A percentile compares a stretch with the other conserved stretches of the same genome.
Evolutionary conservation across 2,329 filamentous ascomycete species (phyloP).

Genomic region (Bimuria novae-zelandiae): DNA sequence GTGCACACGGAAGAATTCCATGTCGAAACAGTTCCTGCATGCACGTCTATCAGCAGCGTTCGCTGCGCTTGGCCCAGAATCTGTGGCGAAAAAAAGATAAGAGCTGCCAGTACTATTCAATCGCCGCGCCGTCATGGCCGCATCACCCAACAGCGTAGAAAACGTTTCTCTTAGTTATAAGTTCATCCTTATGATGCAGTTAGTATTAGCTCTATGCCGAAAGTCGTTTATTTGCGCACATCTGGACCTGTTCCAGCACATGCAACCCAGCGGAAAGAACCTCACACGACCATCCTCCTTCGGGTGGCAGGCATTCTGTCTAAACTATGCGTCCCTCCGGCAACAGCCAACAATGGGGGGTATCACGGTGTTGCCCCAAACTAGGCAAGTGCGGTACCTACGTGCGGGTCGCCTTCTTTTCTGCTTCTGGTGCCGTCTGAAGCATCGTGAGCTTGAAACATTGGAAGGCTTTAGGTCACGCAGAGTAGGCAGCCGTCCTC

Average conservation of each 20-base stretch:
- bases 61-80: constrained; percentile 1
- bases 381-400: not conserved
- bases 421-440: not conserved
- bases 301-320: too few species aligned
- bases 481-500: not conserved
- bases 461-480: not conserved
- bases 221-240: constrained; percentile 12
- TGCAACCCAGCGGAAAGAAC: not conserved
- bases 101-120: constrained; percentile 26
- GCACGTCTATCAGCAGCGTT: constrained; percentile 7
- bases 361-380: not conserved
- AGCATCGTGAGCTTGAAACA: not conserved
- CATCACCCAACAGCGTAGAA: constrained; percentile 21
- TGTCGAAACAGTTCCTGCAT: constrained; percentile 2
- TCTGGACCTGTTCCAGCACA: constrained; percentile 5
- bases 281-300: constrained; percentile 16
- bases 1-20: not conserved
- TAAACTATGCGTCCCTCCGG: not conserved
- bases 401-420: not conserved
- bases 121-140: constrained; percentile 30
- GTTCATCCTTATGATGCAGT: not conserved
- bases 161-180: constrained; percentile 36
- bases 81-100: constrained; percentile 35
- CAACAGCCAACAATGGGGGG: not conserved
- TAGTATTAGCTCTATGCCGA: not conserved